Percentiles rank a stretch among this genome's conserved stretches.
phyloP scores from a whole-genome alignment of 495 filamentous ascomycete species.

The Thozetella sp. region DNA sequence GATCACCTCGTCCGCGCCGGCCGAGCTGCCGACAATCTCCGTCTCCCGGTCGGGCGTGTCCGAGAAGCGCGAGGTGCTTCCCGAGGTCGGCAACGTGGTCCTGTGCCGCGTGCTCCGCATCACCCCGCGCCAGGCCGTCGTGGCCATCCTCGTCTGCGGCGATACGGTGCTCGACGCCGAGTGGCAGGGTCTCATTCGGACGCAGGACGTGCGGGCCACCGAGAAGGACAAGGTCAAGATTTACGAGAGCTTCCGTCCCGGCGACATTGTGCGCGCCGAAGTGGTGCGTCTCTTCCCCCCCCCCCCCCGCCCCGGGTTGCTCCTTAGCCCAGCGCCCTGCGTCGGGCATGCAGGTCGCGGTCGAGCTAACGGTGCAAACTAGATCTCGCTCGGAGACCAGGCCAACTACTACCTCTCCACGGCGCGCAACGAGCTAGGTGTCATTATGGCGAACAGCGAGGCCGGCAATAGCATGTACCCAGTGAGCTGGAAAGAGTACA shows the following conservation, averaged over 20 bases:
- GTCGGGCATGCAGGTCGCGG: too few relatives aligned
- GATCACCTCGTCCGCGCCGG: conserved; percentile 37
- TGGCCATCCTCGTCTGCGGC: conserved; percentile 79
- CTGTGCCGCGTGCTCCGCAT: conserved; percentile 86
- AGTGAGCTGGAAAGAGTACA: conserved; percentile 92
- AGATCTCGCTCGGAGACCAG: conserved; percentile 91
- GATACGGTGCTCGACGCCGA: conserved; percentile 62
- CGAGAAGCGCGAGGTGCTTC: conserved; percentile 70
- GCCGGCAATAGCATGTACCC: conserved; percentile 88
- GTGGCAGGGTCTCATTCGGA: conserved; percentile 65
- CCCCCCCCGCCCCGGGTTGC: too few relatives aligned
- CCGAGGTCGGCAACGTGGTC: conserved; percentile 76
- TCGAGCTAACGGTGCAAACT: conserved; percentile 8
- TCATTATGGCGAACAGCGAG: conserved; percentile 92
- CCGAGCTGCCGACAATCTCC: conserved; percentile 38
- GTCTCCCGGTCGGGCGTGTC: conserved; percentile 31
- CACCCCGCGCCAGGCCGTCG: conserved; percentile 76
- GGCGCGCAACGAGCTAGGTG: conserved; percentile 85
- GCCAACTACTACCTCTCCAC: conserved; percentile 91
- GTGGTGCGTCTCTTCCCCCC: conserved; percentile 60
- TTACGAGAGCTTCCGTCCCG: conserved; percentile 87
- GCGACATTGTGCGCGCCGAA: conserved; percentile 87
- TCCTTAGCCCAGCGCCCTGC: too few relatives aligned
- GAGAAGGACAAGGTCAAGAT: conserved; percentile 95
- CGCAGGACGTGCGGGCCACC: conserved; percentile 90